Evolutionary conservation across 768 basidiomycete genomes (phyloP), one percentile per base, ranked within the genome.

Genomic region (Lactarius pseudohatsudake): DNA sequence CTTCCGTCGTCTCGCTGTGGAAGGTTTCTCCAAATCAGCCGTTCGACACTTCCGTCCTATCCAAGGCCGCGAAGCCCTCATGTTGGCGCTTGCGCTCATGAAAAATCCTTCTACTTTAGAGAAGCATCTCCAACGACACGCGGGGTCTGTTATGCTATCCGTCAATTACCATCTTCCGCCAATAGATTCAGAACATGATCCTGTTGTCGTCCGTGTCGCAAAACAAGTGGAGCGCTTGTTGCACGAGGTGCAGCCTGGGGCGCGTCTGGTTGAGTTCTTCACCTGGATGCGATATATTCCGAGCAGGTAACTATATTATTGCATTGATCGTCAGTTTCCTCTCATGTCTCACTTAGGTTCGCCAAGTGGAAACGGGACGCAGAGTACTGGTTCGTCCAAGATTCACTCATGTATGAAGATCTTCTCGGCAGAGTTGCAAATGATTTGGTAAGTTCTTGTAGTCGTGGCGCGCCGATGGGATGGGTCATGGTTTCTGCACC

Each of bases 61-160:
- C 30, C 73, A 77, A 54, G 73, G 76, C 41, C 59, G 64, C 36
- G 76, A 79, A 70, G 75, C 75, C 3, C 71, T 65, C 13, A 62
- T 71, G 26, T 53, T 26, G 13, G n/a, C 26, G 6, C 26, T 53
- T 22, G 76, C 74, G 15, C 38, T 81, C 4, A 61, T 76, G 18
- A 60, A 64, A 10, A 62, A 72, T n/a, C 76, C 77, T 0, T 68
- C 70, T 0, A 59, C 69, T 11, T 62, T 75, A 6, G 54, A 68
- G 4, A 61, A 72, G 7, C 75, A 76, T 62, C 64, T 80, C 26
- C 16, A 10, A 18, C 55, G 55, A 20, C 54, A 65, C 47, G 66
- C 70, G 54, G 30, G 59, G 2, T 68, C 69, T 3, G 71, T 71
- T 10, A 75, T 75, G 38, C 73, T 76, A 69, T 64, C 65, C 30